Conservation (phyloP, 2,329 filamentous ascomycete genomes). For the Fusarium oligoseptatum region DNA sequence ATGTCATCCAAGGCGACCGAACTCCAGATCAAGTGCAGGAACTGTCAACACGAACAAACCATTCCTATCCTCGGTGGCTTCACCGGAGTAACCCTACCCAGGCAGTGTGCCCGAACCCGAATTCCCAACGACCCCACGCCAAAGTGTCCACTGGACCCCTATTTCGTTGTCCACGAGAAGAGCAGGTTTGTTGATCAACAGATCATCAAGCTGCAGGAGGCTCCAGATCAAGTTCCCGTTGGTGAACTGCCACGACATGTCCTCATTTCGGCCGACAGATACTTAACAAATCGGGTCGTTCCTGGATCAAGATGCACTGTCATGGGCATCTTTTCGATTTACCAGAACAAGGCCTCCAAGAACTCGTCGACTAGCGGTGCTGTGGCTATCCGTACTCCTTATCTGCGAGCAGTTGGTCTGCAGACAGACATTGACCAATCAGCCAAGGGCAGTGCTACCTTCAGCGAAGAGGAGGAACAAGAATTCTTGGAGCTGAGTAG, state of each 20-base stretch:
- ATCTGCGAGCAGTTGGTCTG: conserved; percentile 92
- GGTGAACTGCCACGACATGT: conserved; percentile 96
- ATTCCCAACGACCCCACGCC: conserved; percentile 75
- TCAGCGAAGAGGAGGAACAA: conserved; percentile 96
- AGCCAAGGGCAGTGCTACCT: conserved; percentile 84
- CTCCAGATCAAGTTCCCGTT: conserved; percentile 96
- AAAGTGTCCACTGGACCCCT: conserved; percentile 92
- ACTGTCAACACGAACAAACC: conserved; percentile 79
- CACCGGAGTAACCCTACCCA: conserved; percentile 85
- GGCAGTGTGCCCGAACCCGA: conserved; percentile 77
- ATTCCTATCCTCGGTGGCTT: conserved; percentile 87
- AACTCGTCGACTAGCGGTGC: conserved; percentile 80
- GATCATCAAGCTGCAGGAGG: conserved; percentile 97
- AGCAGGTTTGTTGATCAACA: conserved; percentile 97
- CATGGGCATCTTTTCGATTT: conserved; percentile 98
- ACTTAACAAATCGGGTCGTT: conserved; percentile 94
- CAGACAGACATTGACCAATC: conserved; percentile 91
- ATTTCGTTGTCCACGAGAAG: conserved; percentile 94
- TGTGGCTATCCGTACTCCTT: conserved; percentile 95
- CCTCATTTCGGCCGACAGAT: conserved; percentile 94
- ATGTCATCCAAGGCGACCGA: conserved; percentile 95
- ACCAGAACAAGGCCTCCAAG: conserved; percentile 90
- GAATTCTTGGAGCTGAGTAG: conserved; percentile 94
- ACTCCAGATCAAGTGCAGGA: conserved; percentile 88
- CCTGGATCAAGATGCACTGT: conserved; percentile 94